Evolutionary conservation across 495 filamentous ascomycete genomes (phyloP).

Genomic region (Xylaria curta): DNA sequence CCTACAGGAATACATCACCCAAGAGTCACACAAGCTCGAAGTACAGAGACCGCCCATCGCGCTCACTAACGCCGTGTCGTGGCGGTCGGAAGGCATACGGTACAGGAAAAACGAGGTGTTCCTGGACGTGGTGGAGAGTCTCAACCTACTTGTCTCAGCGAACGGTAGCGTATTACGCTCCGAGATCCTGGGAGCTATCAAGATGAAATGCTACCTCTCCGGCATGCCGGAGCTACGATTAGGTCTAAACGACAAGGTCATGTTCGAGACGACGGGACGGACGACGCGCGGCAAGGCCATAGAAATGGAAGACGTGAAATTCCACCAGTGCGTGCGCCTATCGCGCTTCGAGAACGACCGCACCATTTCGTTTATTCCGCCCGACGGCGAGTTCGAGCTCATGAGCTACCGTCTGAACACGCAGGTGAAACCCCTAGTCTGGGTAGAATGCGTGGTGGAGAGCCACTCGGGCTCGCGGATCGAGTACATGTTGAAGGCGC

Average conservation of each 20-base stretch:
- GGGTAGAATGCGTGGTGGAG: slow-evolving; percentile 98
- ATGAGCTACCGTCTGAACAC: slow-evolving; percentile 99
- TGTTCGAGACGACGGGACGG: slow-evolving; percentile 98
- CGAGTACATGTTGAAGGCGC: slow-evolving; percentile 98
- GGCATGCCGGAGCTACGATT: slow-evolving; percentile 98
- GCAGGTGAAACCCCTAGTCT: slow-evolving; percentile 97
- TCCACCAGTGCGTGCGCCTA: slow-evolving; percentile 97
- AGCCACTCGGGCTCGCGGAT: slow-evolving; percentile 92
- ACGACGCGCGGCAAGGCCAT: slow-evolving; percentile 96
- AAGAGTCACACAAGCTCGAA: slow-evolving; percentile 98
- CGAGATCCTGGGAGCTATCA: slow-evolving; percentile 96
- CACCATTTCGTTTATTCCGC: slow-evolving; percentile 98
- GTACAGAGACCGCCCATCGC: slow-evolving; percentile 99
- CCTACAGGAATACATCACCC: slow-evolving; percentile 99
- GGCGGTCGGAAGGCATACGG: slow-evolving; percentile 96
- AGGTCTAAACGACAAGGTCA: slow-evolving; percentile 97
- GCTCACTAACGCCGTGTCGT: slow-evolving; percentile 97
- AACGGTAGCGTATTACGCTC: slow-evolving; percentile 96
- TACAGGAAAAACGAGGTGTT: slow-evolving; percentile 99
- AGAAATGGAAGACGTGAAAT: slow-evolving; percentile 99
- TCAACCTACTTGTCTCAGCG: slow-evolving; percentile 93
- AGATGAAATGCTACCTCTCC: slow-evolving; percentile 99
- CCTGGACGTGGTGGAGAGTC: slow-evolving; percentile 94
- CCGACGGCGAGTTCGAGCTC: slow-evolving; percentile 97
- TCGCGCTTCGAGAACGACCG: slow-evolving; percentile 98